These are phyloP conservation scores for Podosphaera aphanis DNA, from an alignment of 2,329 filamentous ascomycete genomes.

Conservation along the genomic window DNA sequence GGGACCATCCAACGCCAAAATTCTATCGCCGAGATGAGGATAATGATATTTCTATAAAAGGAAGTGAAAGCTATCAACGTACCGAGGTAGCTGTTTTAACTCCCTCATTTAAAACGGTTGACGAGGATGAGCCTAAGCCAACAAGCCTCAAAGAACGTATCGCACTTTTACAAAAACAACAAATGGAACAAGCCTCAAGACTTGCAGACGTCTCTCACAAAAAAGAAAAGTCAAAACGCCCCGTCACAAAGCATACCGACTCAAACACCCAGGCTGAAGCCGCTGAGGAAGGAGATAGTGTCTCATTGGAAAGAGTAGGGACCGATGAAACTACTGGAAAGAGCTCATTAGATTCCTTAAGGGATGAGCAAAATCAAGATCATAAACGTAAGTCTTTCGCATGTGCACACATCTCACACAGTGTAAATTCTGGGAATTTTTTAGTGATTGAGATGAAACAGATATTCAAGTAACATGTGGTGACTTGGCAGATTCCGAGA, in stretches of 20 bases:
- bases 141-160: conserved; percentile 89
- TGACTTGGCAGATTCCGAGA: conserved; percentile 34
- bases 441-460: conserved; percentile 38
- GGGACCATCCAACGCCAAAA: conserved; percentile 47
- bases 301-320: conserved; percentile 22
- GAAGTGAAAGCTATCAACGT: conserved; percentile 40
- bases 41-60: conserved; percentile 41
- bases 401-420: conserved; percentile 16
- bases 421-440: conserved; percentile 17
- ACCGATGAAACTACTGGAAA: conserved; percentile 25
- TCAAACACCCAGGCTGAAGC: conserved; percentile 20
- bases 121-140: conserved; percentile 68
- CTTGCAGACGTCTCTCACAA: conserved; percentile 57
- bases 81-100: conserved; percentile 45
- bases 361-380: conserved; percentile 20
- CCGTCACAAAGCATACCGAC: conserved; percentile 41
- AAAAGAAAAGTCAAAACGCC: conserved; percentile 72
- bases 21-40: conserved; percentile 77
- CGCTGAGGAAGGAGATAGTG: conserved; percentile 16
- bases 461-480: conserved; percentile 42
- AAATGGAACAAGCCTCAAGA: conserved; percentile 66
- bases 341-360: conserved; percentile 25
- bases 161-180: conserved; percentile 78
- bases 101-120: conserved; percentile 23
- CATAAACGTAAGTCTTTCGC: conserved; percentile 30